A percentile compares a stretch with the other conserved stretches of the same genome.
These are phyloP conservation scores for Leishmania tarentolae DNA, from an alignment of 208 protist genomes.

Conservation along the genomic window DNA sequence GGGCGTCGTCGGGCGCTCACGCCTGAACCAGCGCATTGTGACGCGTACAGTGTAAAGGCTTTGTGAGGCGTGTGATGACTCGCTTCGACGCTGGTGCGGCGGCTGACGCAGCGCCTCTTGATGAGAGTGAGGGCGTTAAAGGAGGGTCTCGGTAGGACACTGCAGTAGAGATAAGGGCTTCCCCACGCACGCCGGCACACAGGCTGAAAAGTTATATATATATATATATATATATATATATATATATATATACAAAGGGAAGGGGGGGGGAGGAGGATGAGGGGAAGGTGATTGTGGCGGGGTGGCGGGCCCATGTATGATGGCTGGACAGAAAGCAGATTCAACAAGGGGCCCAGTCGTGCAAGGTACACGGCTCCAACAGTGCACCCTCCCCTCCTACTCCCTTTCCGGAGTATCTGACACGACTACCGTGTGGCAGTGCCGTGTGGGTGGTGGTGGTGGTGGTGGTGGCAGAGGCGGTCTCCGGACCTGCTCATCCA, in stretches of 20 bases:
- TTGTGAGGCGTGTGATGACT: background rate
- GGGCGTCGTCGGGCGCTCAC: slow-evolving; percentile 16
- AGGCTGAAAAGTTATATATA: too few relatives aligned
- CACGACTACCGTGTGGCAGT: background rate
- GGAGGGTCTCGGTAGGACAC: too few relatives aligned
- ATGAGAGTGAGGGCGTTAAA: background rate
- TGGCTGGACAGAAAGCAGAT: background rate
- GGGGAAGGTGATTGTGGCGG: background rate
- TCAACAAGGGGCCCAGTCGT: background rate
- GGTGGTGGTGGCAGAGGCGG: background rate
- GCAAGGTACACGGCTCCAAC: background rate
- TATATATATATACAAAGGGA: too few relatives aligned
- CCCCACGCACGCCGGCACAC: background rate
- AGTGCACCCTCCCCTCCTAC: background rate
- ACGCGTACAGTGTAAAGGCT: background rate
- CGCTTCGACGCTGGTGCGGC: background rate
- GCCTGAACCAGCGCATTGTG: slow-evolving; percentile 6
- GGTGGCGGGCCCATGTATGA: too few relatives aligned
- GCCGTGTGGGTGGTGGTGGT: background rate
- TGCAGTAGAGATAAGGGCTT: too few relatives aligned
- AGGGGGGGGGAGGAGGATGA: too few relatives aligned
- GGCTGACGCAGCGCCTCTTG: background rate
- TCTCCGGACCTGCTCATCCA: too few relatives aligned
- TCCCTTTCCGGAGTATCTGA: background rate
- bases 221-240: too few relatives aligned